A percentile compares a stretch with the other conserved stretches of the same genome.
These are phyloP conservation scores for Malus fusca DNA, from an alignment of 306 rosid species.

Conservation along the genomic window DNA sequence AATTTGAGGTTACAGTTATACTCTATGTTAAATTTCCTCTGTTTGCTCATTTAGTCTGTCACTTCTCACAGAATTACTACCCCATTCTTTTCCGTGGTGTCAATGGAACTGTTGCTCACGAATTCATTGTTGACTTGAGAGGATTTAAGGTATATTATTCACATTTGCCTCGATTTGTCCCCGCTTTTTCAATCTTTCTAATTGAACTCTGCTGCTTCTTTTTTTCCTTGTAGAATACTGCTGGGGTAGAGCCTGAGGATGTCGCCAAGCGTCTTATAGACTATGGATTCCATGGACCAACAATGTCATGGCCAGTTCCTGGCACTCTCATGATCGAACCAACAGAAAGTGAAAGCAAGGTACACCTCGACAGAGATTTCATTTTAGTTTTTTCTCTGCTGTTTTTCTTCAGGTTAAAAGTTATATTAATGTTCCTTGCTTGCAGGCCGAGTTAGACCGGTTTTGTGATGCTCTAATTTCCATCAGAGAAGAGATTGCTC, in stretches of 20 bases:
- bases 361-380: conserved; percentile 10
- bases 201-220: not conserved
- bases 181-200: not conserved
- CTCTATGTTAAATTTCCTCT: not conserved
- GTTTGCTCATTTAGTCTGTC: conserved; percentile 15
- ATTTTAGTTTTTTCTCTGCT: not conserved
- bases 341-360: conserved; percentile 99
- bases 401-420: conserved; percentile 1
- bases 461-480: conserved; percentile 87
- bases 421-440: conserved; percentile 16
- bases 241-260: conserved; percentile 94
- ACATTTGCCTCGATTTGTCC: conserved; percentile 4
- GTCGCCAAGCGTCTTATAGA: conserved; percentile 97
- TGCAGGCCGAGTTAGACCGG: conserved; percentile 97
- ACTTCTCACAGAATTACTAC: conserved; percentile 49
- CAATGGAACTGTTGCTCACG: conserved; percentile 93
- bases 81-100: conserved; percentile 98
- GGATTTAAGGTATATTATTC: conserved; percentile 70
- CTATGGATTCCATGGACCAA: conserved; percentile 95
- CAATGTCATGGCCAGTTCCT: conserved; percentile 99
- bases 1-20: not conserved
- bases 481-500: conserved; percentile 75
- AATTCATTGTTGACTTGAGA: conserved; percentile 91
- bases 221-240: conserved; percentile 46
- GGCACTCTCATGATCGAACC: conserved; percentile 99